Base-by-base conservation (phyloP, 331 rosid genomes). In the Rhamnella rubrinervis region DNA sequence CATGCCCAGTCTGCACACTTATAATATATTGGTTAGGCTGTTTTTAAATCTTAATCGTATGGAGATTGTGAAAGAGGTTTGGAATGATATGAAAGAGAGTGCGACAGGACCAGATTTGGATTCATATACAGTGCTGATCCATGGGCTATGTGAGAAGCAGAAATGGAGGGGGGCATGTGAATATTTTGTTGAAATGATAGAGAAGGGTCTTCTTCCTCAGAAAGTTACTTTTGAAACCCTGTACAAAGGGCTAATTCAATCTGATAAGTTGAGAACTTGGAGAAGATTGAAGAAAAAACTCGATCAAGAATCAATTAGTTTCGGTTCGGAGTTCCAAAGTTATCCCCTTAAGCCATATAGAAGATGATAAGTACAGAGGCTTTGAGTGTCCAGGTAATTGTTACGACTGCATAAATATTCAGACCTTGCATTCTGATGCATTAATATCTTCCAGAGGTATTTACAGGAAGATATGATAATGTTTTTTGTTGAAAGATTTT, bases 231-330 rank as follows among this genome's bases (percentile, higher is more conserved):
- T 92, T 60, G 91, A 92, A 90, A 92, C 80, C 9, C 92, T 92
- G 37, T 92, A 92, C 72, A 81, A 68, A 67, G 97, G 97, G 63
- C 70, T 92, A n/a, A 87, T 92, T 77, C 96, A 92, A 72, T 79
- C 96, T 52, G 95, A 92, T 67, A 92, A 78, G 95, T 73, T 89
- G 85, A 87, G 92, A 82, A 92, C 97, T 70, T 92, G 97, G 97
- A 83, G 90, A 77, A 85, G 96, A 68, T 83, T 92, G 84, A 92
- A 89, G 92, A 89, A 85, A 83, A 92, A 71, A 63, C 92, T 92
- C 51, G 97, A 89, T 77, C 85, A 89, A 73, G 97, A 92, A 80
- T 87, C 97, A n/a, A 81, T 89, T 76, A 75, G 88, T 10, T 92
- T 84, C 74, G 96, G 88, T 17, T 81, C 88, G 0, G 97, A 92